These are phyloP conservation scores for Orobanche coerulescens DNA, from an alignment of 257 asterid species.

Conservation along the genomic window DNA sequence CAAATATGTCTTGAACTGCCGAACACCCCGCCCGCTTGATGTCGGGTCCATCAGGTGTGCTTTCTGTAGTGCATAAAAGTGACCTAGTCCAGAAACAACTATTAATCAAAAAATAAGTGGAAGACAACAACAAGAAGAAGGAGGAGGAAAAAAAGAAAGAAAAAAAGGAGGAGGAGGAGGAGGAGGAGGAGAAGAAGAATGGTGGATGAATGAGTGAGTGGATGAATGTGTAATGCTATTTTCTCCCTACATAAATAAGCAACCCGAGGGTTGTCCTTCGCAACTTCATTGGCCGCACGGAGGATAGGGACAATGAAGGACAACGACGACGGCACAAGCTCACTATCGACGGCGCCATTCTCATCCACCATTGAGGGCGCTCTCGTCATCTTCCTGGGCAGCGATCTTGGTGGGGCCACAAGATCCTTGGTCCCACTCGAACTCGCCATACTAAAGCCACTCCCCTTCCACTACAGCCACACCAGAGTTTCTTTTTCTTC, in stretches of 20 bases:
- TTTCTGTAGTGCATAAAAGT: conserved; percentile 93
- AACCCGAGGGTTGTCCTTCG: conserved; percentile 51
- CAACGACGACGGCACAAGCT: conserved; percentile 86
- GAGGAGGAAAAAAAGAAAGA: no score
- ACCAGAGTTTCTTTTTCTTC: background rate
- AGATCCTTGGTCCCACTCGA: conserved; percentile 71
- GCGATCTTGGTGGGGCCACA: conserved; percentile 51
- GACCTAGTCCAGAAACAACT: conserved; percentile 44
- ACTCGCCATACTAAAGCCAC: conserved; percentile 59
- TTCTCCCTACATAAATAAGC: conserved; percentile 70
- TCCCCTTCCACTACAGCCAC: conserved; percentile 6
- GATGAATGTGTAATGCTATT: background rate
- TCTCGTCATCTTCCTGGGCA: conserved; percentile 49
- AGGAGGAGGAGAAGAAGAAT: no score
- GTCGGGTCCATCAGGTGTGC: conserved; percentile 83
- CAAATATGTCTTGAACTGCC: conserved; percentile 91
- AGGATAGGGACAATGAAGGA: conserved; percentile 80
- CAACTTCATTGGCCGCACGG: conserved; percentile 89
- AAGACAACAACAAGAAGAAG: background rate
- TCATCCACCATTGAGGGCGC: conserved; percentile 66
- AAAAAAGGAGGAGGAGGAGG: no score
- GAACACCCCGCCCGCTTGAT: conserved; percentile 92
- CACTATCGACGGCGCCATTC: conserved; percentile 62
- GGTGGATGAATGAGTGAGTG: no score
- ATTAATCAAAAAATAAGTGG: conserved; percentile 9